Base-by-base conservation (phyloP, 148 eudicot species). In the Drosera capensis region DNA sequence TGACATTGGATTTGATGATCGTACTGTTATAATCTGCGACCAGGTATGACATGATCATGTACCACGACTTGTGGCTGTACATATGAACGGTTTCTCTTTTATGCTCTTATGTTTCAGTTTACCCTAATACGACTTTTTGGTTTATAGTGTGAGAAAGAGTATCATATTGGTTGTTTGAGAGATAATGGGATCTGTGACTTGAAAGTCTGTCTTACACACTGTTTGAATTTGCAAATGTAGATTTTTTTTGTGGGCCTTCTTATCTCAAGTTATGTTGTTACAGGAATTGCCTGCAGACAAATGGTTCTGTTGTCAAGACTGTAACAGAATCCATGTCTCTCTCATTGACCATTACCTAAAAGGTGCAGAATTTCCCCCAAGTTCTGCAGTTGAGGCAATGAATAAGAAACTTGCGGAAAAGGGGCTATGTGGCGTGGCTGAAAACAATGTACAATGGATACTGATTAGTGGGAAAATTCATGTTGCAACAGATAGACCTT, bases 91-190 rank as follows among this genome's bases (percentile, higher is more conserved):
- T 46, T 20, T 52, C 38, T 23, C 19, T 45, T 21, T 40, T 20
- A 46, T 20, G 35, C n/a, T 25, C 2, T 19, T 14, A 31, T 21
- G 21, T 20, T 20, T 51, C n/a, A n/a, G n/a, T 35, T 31, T 39
- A 20, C 20, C 8, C 25, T 9, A 14, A 30, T 41, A 54, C 26
- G n/a, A n/a, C n/a, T n/a, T 45, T 38, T 46, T 45, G 66, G 42
- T 46, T 4, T 29, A 44, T 43, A 90, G 99, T 90, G 99, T 59
- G 99, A 78, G 67, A 90, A 66, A 74, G 95, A 90, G 59, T 90
- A 80, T 48, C 99, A 90, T 69, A 95, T 84, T 60, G 82, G 85
- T 56, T 90, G 99, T 66, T 71, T 84, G 70, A 73, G 93, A 55
- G 66, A 59, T 21, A 66, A 48, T 48, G 93, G 88, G 34, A 48